Evolutionary conservation across 345 rosid species (phyloP).

Genomic region (Camelina laxa): DNA sequence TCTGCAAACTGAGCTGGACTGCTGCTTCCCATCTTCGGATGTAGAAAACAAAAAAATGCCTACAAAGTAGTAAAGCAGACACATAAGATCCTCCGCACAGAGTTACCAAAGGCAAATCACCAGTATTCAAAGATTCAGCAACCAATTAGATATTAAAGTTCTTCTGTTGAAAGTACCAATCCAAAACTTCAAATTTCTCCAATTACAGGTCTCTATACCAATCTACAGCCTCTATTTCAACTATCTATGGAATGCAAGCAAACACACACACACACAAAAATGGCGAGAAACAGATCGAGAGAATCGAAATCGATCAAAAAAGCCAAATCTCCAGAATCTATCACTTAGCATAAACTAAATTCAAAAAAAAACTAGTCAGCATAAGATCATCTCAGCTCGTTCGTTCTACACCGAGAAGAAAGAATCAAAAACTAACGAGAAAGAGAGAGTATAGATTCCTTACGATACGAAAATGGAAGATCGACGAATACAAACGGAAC

Average conservation of each 20-base stretch:
- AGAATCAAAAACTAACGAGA: not conserved
- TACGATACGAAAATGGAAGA: conserved; percentile 34
- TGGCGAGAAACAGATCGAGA: conserved; percentile 28
- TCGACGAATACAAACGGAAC: conserved; percentile 14
- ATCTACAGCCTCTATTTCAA: not conserved
- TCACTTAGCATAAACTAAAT: not conserved
- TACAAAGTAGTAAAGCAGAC: conserved; percentile 21
- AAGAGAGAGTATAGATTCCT: conserved; percentile 13
- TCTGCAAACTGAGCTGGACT: conserved; percentile 80
- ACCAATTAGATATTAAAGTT: not conserved
- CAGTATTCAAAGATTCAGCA: conserved; percentile 6
- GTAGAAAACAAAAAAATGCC: conserved; percentile 18
- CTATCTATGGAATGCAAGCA: too few relatives aligned
- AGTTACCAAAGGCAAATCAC: conserved; percentile 7
- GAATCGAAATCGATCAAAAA: too few relatives aligned
- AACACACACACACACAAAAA: too few relatives aligned
- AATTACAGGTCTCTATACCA: conserved; percentile 1
- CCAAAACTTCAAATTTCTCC: conserved; percentile 3
- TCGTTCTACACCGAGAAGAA: not conserved
- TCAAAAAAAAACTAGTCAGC: conserved; percentile 7
- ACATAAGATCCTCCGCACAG: not conserved
- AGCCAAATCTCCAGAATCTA: too few relatives aligned
- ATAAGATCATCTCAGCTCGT: conserved; percentile 13
- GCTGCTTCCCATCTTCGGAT: conserved; percentile 59
- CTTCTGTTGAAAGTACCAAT: not conserved